These are phyloP conservation scores for Tephrocybe sp. DNA, from an alignment of 768 basidiomycete genomes.

Conservation along the genomic window DNA sequence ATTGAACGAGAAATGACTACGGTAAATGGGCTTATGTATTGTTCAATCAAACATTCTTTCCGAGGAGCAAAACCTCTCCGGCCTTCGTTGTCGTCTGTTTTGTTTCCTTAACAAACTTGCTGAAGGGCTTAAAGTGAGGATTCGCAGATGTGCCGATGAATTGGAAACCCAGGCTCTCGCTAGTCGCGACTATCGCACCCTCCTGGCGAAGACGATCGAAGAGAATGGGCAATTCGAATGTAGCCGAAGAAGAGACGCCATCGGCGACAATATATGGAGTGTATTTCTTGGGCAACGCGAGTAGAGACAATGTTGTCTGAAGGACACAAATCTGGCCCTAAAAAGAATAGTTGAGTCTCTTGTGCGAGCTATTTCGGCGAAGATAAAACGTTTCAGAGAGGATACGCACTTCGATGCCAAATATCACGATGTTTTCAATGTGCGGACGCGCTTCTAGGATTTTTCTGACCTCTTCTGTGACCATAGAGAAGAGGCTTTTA, in stretches of 20 bases:
- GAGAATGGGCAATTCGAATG: slow-evolving; percentile 77
- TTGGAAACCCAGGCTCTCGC: slow-evolving; percentile 80
- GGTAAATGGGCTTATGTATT: background rate
- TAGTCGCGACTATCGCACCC: slow-evolving; percentile 79
- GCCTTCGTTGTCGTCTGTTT: slow-evolving; percentile 58
- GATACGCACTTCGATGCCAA: slow-evolving; percentile 80
- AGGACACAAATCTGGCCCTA: slow-evolving; percentile 90
- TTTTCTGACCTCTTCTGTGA: slow-evolving; percentile 61
- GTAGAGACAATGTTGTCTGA: slow-evolving; percentile 76
- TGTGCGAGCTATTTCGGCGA: background rate
- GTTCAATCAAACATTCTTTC: background rate
- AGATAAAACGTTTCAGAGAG: background rate
- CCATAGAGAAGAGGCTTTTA: slow-evolving; percentile 87
- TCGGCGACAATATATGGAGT: slow-evolving; percentile 76
- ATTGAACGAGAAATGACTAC: background rate
- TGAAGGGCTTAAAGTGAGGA: slow-evolving; percentile 72
- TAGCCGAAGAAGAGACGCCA: slow-evolving; percentile 80
- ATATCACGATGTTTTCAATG: slow-evolving; percentile 65
- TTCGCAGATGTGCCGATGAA: slow-evolving; percentile 64
- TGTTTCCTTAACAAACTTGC: slow-evolving; percentile 73
- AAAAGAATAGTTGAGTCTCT: background rate
- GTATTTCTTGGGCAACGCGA: slow-evolving; percentile 35
- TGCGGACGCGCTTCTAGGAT: slow-evolving; percentile 47
- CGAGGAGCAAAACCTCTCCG: slow-evolving; percentile 28
- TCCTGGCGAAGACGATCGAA: slow-evolving; percentile 65